These are phyloP conservation scores for Starmerella kuoi DNA, from an alignment of 805 yeast genomes.

Conservation along the genomic window DNA sequence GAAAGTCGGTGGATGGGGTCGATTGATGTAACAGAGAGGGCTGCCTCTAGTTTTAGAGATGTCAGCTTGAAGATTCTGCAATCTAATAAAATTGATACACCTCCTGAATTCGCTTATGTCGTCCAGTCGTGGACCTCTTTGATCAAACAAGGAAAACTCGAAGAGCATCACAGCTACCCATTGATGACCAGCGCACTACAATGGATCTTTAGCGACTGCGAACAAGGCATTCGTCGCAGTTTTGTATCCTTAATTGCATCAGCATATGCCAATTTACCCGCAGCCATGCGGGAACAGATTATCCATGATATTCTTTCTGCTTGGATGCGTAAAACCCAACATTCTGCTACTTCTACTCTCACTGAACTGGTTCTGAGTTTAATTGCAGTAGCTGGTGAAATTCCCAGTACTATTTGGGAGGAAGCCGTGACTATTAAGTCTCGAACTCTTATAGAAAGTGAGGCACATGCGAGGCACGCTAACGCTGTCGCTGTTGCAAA, in stretches of 20 bases:
- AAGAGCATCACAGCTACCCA: constrained; percentile 6
- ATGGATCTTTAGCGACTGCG: constrained; percentile 6
- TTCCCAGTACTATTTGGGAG: constrained; percentile 4
- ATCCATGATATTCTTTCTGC: constrained; percentile 7
- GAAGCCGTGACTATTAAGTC: constrained; percentile 7
- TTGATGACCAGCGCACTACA: constrained; percentile 6
- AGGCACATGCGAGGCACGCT: not conserved
- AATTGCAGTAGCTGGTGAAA: constrained; percentile 10
- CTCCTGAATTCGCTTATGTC: not conserved
- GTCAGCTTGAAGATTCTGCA: not conserved
- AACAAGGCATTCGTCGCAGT: not conserved
- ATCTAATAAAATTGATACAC: not conserved
- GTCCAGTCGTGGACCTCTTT: constrained; percentile 6
- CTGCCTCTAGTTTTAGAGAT: constrained; percentile 4
- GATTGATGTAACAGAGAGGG: not conserved
- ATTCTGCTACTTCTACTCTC: not conserved
- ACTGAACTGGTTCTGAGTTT: constrained; percentile 7
- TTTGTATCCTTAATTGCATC: constrained; percentile 2
- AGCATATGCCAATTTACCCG: constrained; percentile 1
- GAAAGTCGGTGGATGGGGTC: not conserved
- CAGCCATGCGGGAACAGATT: not conserved
- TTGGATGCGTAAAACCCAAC: not conserved
- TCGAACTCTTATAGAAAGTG: constrained; percentile 2
- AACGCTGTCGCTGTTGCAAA: constrained; percentile 5
- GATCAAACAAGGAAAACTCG: constrained; percentile 1